A percentile compares a stretch with the other conserved stretches of the same genome.
Conservation (phyloP, 495 filamentous ascomycete genomes). For the Mycothermus thermophilus region DNA sequence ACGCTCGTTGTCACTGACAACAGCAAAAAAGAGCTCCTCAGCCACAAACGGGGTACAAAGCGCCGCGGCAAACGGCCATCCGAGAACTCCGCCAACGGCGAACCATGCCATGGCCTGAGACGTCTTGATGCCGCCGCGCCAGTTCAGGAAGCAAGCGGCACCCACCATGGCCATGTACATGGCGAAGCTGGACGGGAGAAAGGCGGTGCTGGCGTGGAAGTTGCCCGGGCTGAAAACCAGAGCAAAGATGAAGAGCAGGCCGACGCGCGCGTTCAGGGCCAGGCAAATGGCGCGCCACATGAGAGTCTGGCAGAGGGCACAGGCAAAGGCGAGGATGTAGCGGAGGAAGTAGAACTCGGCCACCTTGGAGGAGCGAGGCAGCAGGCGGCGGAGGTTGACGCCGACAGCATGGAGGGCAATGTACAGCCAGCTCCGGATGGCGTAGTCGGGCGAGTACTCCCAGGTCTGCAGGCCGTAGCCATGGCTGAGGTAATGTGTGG, state of each 20-base stretch:
- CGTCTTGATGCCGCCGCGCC: slow-evolving; percentile 58
- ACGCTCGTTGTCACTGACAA: slow-evolving; percentile 41
- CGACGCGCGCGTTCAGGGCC: slow-evolving; percentile 64
- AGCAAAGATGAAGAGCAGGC: slow-evolving; percentile 64
- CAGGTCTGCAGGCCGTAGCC: slow-evolving; percentile 93
- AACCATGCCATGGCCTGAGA: slow-evolving; percentile 83
- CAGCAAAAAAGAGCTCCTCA: slow-evolving; percentile 57
- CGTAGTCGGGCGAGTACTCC: slow-evolving; percentile 95
- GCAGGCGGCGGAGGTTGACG: slow-evolving; percentile 47
- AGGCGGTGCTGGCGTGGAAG: slow-evolving; percentile 79
- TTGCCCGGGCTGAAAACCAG: slow-evolving; percentile 73
- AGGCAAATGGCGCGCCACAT: slow-evolving; percentile 64
- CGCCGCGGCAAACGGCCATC: slow-evolving; percentile 89
- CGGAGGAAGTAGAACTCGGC: slow-evolving; percentile 82
- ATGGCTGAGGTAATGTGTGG: slow-evolving; percentile 85
- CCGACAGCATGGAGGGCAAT: slow-evolving; percentile 67
- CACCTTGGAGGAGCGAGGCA: slow-evolving; percentile 45
- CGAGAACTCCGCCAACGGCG: slow-evolving; percentile 73
- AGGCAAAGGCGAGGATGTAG: slow-evolving; percentile 54
- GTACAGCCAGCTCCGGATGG: slow-evolving; percentile 94
- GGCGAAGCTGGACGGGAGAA: slow-evolving; percentile 86
- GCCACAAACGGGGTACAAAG: slow-evolving; percentile 68
- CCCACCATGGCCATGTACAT: slow-evolving; percentile 92
- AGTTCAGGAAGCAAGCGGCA: slow-evolving; percentile 77
- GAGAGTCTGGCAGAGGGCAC: slow-evolving; percentile 65